Percentiles rank a stretch among this genome's conserved stretches.
Conservation (phyloP, 345 rosid species). For the Cochlearia excelsa region DNA sequence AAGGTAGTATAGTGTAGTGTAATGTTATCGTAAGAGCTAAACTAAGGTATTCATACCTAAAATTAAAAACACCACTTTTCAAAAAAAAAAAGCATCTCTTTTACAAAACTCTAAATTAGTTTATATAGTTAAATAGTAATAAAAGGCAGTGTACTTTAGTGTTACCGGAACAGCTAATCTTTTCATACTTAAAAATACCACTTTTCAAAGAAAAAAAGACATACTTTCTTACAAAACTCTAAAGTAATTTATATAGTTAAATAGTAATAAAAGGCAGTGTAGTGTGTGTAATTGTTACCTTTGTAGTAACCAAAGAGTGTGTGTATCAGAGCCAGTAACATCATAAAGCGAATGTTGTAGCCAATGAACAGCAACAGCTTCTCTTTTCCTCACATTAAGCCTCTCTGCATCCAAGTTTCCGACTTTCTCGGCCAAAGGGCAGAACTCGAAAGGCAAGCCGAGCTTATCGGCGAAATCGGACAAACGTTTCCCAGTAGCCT, state of each 20-base stretch:
- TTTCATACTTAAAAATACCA: background rate
- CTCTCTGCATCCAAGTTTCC: conserved; percentile 80
- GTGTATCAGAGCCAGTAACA: conserved; percentile 91
- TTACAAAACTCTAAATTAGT: background rate
- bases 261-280: background rate
- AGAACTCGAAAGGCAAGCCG: conserved; percentile 81
- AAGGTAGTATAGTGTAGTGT: too few species aligned
- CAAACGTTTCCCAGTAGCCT: conserved; percentile 86
- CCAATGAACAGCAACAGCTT: conserved; percentile 97
- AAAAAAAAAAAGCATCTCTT: too few species aligned
- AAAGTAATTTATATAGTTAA: background rate
- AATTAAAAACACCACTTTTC: too few species aligned
- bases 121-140: too few species aligned
- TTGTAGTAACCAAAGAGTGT: conserved; percentile 77
- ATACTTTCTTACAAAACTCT: background rate
- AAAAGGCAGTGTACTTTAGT: too few species aligned
- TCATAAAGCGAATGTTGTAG: conserved; percentile 97
- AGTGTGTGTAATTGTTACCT: conserved; percentile 45
- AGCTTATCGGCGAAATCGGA: conserved; percentile 89
- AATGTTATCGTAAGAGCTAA: too few species aligned
- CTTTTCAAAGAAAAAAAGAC: background rate
- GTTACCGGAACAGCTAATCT: too few species aligned
- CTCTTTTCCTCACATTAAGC: conserved; percentile 74
- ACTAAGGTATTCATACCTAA: too few species aligned
- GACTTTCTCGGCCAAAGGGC: conserved; percentile 79